These are phyloP conservation scores for Besnoitia besnoiti DNA, from an alignment of 169 alveolate species.

Conservation along the genomic window DNA sequence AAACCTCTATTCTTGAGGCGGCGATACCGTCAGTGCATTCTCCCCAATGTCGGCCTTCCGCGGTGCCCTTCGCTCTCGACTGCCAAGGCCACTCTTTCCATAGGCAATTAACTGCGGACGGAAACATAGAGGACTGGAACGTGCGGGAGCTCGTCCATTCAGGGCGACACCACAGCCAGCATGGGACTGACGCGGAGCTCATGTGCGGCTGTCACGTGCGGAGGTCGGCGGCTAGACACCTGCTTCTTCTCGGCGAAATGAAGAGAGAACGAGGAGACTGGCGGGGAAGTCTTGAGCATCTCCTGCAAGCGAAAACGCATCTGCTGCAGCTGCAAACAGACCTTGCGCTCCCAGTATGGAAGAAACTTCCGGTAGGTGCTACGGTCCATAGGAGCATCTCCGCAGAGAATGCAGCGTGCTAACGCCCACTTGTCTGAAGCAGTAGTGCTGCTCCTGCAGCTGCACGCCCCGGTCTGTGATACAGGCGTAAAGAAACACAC, in stretches of 20 bases:
- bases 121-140: no score
- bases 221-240: background rate
- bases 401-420: background rate
- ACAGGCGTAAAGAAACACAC: background rate
- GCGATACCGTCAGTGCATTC: background rate
- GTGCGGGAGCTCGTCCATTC: no score
- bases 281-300: constrained; percentile 2
- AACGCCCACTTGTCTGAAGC: background rate
- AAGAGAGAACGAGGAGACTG: background rate
- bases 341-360: background rate
- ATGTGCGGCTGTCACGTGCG: background rate
- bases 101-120: no score
- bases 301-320: background rate
- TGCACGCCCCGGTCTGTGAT: background rate
- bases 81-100: no score
- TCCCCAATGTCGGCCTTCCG: no score
- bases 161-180: no score
- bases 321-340: background rate
- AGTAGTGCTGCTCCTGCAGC: background rate
- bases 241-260: background rate
- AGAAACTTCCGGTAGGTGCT: background rate
- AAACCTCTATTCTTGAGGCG: background rate
- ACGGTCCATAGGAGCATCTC: background rate
- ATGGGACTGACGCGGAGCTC: no score
- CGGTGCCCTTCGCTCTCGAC: no score